Conservation (phyloP, 2,329 filamentous ascomycete species). For the Aureobasidium sp. region DNA sequence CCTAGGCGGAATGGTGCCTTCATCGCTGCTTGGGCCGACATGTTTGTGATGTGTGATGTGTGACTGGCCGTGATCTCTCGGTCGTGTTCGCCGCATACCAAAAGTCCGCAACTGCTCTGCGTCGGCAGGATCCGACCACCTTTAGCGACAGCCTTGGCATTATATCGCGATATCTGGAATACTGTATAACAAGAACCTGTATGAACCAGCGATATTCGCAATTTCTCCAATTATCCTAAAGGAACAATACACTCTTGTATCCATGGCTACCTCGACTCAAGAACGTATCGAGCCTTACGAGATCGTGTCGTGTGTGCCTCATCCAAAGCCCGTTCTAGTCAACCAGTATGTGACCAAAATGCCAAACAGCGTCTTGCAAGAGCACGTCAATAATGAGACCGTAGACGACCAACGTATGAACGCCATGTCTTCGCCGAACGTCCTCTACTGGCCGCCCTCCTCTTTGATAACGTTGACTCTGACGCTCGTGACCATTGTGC, state of each 20-base stretch:
- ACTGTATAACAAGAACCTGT: not conserved
- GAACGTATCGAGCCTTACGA: conserved; percentile 3
- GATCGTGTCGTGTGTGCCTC: not conserved
- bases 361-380: not conserved
- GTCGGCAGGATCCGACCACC: not conserved
- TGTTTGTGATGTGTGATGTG: not conserved
- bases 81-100: conserved; percentile 12
- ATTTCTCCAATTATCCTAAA: not conserved
- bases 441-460: conserved; percentile 57
- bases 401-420: conserved; percentile 25
- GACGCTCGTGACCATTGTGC: conserved; percentile 73
- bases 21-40: not conserved
- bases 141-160: conserved; percentile 1
- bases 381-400: not conserved
- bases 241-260: not conserved
- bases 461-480: conserved; percentile 67
- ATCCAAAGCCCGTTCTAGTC: conserved; percentile 10
- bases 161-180: not conserved
- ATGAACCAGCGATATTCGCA: not conserved
- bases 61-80: not conserved
- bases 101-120: not conserved
- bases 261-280: not conserved
- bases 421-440: conserved; percentile 48
- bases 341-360: not conserved
- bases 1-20: conserved; percentile 26